phyloP scores from a whole-genome alignment of 1,284 basidiomycete genomes.

The Waitea zeae region DNA sequence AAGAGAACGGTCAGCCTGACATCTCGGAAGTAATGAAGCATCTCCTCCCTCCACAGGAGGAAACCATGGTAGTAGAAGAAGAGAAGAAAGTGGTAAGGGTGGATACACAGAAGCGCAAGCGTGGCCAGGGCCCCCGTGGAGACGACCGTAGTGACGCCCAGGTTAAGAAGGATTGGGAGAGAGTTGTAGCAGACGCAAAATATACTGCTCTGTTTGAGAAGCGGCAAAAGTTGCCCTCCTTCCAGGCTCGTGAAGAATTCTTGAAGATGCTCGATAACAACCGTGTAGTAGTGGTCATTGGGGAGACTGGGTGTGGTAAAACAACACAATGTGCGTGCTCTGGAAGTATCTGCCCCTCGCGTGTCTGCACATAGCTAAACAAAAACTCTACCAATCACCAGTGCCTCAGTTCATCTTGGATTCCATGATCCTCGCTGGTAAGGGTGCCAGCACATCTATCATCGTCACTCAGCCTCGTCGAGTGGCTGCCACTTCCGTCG shows the following conservation, averaged over 20 bases:
- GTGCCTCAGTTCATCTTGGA: slow-evolving; percentile 86
- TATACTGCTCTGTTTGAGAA: slow-evolving; percentile 41
- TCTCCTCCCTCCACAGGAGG: slow-evolving; percentile 25
- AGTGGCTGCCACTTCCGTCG: slow-evolving; percentile 82
- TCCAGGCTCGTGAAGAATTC: slow-evolving; percentile 48
- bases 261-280: slow-evolving; percentile 37
- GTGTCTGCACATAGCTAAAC: not conserved
- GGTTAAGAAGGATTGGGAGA: slow-evolving; percentile 38
- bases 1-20: slow-evolving; percentile 58
- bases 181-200: slow-evolving; percentile 23
- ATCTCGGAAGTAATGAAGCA: slow-evolving; percentile 45
- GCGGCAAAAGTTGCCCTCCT: slow-evolving; percentile 63
- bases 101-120: slow-evolving; percentile 5
- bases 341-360: not conserved
- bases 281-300: slow-evolving; percentile 68
- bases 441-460: slow-evolving; percentile 61
- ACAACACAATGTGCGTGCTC: slow-evolving; percentile 52
- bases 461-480: slow-evolving; percentile 84
- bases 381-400: too few species aligned
- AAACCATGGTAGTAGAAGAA: slow-evolving; percentile 2
- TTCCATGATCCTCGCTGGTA: slow-evolving; percentile 46
- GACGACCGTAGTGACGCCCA: slow-evolving; percentile 31
- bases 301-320: slow-evolving; percentile 85
- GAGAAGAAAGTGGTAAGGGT: slow-evolving; percentile 5
- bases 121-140: slow-evolving; percentile 8